A percentile compares a stretch with the other conserved stretches of the same genome.
Evolutionary conservation across 805 yeast genomes (phyloP).

Genomic region (Zygoascus tannicola): DNA sequence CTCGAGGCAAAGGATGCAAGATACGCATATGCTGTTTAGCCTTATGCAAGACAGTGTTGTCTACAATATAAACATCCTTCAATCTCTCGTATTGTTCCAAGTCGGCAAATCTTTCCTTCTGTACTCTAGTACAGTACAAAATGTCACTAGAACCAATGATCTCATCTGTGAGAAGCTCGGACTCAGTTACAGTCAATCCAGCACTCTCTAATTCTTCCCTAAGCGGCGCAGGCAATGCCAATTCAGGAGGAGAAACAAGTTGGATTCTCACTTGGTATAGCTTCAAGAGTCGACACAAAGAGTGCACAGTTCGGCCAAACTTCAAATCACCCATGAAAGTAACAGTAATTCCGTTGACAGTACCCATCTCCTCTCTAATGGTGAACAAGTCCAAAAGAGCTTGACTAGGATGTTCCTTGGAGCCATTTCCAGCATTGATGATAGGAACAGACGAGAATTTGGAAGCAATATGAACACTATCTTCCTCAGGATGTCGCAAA

Average conservation of each 20-base stretch:
- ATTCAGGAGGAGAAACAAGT: constrained; percentile 83
- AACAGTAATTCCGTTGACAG: constrained; percentile 94
- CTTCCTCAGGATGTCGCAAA: constrained; percentile 90
- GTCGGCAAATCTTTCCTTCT: constrained; percentile 86
- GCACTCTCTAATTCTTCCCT: constrained; percentile 54
- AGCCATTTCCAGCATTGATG: constrained; percentile 95
- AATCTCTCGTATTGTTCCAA: constrained; percentile 71
- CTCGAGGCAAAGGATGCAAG: constrained; percentile 98
- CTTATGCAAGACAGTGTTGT: constrained; percentile 78
- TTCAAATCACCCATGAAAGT: constrained; percentile 99
- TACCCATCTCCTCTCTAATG: constrained; percentile 96
- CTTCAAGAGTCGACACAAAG: constrained; percentile 78
- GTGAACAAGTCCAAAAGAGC: constrained; percentile 96
- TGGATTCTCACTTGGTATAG: constrained; percentile 91
- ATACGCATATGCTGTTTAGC: constrained; percentile 98
- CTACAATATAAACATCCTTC: constrained; percentile 86
- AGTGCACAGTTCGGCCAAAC: constrained; percentile 97
- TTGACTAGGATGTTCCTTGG: constrained; percentile 98
- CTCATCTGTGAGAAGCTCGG: constrained; percentile 70
- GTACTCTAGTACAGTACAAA: constrained; percentile 95
- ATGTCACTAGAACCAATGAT: constrained; percentile 88
- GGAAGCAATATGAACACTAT: constrained; percentile 88
- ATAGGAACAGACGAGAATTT: constrained; percentile 96
- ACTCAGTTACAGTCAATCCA: constrained; percentile 66
- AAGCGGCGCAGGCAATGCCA: constrained; percentile 70